These are phyloP conservation scores for Chrysosporium keratinophilum DNA, from an alignment of 2,329 filamentous ascomycete genomes.

Conservation along the genomic window DNA sequence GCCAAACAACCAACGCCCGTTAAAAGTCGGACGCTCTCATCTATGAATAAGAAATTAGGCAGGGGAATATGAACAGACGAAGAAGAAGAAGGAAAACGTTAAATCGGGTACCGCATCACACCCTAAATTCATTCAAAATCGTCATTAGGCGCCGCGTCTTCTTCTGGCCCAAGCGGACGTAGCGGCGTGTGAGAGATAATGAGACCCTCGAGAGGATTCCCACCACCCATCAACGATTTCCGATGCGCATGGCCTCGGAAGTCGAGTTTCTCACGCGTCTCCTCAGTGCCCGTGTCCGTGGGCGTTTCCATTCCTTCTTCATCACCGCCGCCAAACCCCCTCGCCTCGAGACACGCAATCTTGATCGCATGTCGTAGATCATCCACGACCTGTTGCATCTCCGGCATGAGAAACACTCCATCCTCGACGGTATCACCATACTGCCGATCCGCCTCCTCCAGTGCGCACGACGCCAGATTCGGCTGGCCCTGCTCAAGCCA, in stretches of 20 bases:
- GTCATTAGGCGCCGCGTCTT: constrained; percentile 31
- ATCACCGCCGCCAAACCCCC: constrained; percentile 25
- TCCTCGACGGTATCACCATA: constrained; percentile 40
- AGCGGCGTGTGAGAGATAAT: constrained; percentile 39
- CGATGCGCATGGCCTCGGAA: constrained; percentile 41
- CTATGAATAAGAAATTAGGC: background rate
- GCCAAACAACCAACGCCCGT: constrained; percentile 1
- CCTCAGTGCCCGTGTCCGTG: constrained; percentile 24
- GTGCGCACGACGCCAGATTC: constrained; percentile 64
- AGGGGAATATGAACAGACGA: constrained; percentile 1
- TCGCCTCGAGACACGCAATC: constrained; percentile 36
- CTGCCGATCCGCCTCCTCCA: constrained; percentile 55
- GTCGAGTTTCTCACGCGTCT: constrained; percentile 47
- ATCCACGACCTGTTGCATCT: constrained; percentile 42
- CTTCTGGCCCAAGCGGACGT: constrained; percentile 26
- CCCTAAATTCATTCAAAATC: constrained; percentile 38
- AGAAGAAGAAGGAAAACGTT: background rate
- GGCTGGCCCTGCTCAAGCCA: constrained; percentile 72
- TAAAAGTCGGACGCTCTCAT: background rate
- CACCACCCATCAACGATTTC: constrained; percentile 45
- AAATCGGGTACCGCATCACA: background rate
- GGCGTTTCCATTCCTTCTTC: constrained; percentile 22
- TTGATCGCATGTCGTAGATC: constrained; percentile 36
- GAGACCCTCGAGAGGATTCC: constrained; percentile 41
- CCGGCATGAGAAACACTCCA: constrained; percentile 39